phyloP scores from a whole-genome alignment of 2,329 filamentous ascomycete species.

The Aspergillus novoparasiticus region DNA sequence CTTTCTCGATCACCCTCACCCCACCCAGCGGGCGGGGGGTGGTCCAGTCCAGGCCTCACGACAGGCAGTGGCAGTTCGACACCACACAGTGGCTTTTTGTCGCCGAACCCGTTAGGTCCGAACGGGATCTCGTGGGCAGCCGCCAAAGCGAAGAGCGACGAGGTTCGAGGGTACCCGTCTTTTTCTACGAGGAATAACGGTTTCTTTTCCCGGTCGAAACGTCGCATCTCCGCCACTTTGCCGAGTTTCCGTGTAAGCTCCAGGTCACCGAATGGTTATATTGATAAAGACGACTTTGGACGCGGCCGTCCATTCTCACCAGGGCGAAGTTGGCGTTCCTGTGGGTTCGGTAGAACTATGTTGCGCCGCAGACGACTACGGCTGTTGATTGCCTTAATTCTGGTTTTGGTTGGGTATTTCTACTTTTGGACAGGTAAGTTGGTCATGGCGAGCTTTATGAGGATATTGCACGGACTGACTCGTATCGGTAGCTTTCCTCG shows the following conservation, averaged over 20 bases:
- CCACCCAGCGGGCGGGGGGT: slow-evolving; percentile 73
- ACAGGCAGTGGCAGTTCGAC: slow-evolving; percentile 72
- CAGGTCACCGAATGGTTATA: slow-evolving; percentile 44
- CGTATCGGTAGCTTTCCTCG: slow-evolving; percentile 59
- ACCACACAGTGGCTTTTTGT: slow-evolving; percentile 53
- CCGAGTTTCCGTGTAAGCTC: slow-evolving; percentile 66
- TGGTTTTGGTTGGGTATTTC: slow-evolving; percentile 64
- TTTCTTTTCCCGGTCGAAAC: slow-evolving; percentile 84
- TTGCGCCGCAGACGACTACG: slow-evolving; percentile 68
- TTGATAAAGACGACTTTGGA: slow-evolving; percentile 73
- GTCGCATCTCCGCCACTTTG: slow-evolving; percentile 75
- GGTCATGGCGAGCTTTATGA: not conserved
- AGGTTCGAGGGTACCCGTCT: slow-evolving; percentile 73
- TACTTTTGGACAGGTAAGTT: slow-evolving; percentile 74
- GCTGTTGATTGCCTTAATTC: slow-evolving; percentile 59
- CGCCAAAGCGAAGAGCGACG: slow-evolving; percentile 74
- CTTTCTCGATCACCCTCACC: slow-evolving; percentile 87
- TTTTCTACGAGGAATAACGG: slow-evolving; percentile 81
- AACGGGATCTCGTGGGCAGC: slow-evolving; percentile 74
- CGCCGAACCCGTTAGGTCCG: slow-evolving; percentile 27
- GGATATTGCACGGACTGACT: slow-evolving; percentile 18
- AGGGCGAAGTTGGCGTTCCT: slow-evolving; percentile 32
- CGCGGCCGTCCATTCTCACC: slow-evolving; percentile 53
- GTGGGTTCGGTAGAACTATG: slow-evolving; percentile 49
- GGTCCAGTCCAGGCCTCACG: slow-evolving; percentile 80